A percentile compares a stretch with the other conserved stretches of the same genome.
phyloP scores from a whole-genome alignment of 306 rosid species.

The Carpinus fangiana region DNA sequence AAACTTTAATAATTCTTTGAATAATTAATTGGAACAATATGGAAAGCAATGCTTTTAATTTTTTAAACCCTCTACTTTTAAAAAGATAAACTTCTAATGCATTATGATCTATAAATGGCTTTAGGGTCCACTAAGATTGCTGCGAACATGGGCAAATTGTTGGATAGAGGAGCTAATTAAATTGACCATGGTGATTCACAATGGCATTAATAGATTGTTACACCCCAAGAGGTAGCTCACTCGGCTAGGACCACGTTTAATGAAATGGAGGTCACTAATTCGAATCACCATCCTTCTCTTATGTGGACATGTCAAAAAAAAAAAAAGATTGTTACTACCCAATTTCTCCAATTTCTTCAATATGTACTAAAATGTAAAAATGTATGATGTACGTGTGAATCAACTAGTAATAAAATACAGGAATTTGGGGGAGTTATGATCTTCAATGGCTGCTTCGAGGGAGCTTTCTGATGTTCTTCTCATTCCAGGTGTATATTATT shows the following conservation, averaged over 20 bases:
- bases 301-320: no score
- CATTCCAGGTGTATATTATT: no score
- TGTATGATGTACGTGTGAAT: no score
- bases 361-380: conserved; percentile 15
- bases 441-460: no score
- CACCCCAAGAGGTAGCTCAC: no score
- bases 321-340: no score
- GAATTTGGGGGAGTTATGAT: no score
- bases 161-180: conserved; percentile 25
- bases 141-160: conserved; percentile 42
- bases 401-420: no score
- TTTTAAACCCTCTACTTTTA: conserved; percentile 17
- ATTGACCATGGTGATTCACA: conserved; percentile 4
- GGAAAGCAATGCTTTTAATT: conserved; percentile 44
- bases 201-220: conserved; percentile 14
- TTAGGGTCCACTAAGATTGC: conserved; percentile 61
- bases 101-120: conserved; percentile 39
- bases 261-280: no score
- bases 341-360: conserved; percentile 28
- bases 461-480: no score
- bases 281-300: no score
- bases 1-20: conserved; percentile 49
- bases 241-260: no score
- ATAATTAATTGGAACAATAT: conserved; percentile 23
- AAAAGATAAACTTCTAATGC: conserved; percentile 35